These are phyloP conservation scores for Golovinomyces cichoracearum DNA, from an alignment of 2,329 filamentous ascomycete species.

Conservation along the genomic window DNA sequence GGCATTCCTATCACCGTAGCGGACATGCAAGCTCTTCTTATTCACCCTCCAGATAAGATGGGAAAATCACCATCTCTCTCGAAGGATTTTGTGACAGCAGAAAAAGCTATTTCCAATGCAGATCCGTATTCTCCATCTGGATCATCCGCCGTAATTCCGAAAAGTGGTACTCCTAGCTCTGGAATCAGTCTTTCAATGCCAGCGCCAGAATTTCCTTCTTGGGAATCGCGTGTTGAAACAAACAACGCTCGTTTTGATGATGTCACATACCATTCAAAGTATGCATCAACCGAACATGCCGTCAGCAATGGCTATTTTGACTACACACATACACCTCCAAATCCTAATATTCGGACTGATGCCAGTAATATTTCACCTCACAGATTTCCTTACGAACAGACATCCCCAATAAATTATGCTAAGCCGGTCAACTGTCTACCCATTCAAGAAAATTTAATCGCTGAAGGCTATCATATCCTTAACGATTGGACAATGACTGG, in stretches of 20 bases:
- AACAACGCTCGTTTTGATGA: neutral
- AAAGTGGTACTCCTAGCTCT: neutral
- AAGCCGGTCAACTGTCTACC: neutral
- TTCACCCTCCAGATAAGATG: neutral
- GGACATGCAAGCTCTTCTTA: constrained; percentile 4
- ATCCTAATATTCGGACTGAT: neutral
- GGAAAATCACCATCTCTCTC: neutral
- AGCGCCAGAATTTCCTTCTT: neutral
- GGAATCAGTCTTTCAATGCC: neutral
- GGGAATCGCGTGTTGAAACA: neutral
- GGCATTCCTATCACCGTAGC: constrained; percentile 7
- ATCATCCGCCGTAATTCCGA: neutral
- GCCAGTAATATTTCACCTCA: neutral
- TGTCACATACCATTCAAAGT: neutral
- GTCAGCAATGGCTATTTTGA: neutral
- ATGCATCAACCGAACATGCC: neutral
- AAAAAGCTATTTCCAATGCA: neutral
- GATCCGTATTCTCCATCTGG: neutral
- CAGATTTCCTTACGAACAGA: neutral
- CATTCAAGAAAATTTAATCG: neutral
- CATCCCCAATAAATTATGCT: neutral
- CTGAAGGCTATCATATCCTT: neutral
- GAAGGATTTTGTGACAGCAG: neutral
- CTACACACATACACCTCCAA: neutral
- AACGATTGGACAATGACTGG: neutral